A percentile compares a stretch with the other conserved stretches of the same genome.
Evolutionary conservation across 306 rosid species (phyloP).

Genomic region (Malus domestica): DNA sequence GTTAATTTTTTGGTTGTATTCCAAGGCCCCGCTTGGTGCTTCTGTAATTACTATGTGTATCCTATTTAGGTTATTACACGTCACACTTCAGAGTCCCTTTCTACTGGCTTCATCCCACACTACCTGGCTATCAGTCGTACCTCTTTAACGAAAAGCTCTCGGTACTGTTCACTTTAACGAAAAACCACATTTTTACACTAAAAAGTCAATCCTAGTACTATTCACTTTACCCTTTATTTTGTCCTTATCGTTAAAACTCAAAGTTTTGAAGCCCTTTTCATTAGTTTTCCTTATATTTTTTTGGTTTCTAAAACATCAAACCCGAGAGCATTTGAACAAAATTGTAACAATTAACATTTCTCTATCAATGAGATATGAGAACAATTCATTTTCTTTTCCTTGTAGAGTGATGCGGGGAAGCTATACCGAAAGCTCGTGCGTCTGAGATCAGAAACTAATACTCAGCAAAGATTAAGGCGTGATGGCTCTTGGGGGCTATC

Average conservation of each 20-base stretch:
- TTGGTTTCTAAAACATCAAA: not conserved
- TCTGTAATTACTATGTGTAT: not conserved
- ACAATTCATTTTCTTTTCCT: constrained; percentile 9
- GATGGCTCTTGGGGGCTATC: constrained; percentile 58
- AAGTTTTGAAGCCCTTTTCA: too few relatives aligned
- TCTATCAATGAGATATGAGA: not conserved
- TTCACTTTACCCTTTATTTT: too few relatives aligned
- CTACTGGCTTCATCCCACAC: not conserved
- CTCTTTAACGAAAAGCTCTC: too few relatives aligned
- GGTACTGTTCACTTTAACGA: too few relatives aligned
- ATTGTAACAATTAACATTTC: not conserved
- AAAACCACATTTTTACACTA: too few relatives aligned
- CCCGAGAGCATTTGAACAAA: not conserved
- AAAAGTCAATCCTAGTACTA: too few relatives aligned
- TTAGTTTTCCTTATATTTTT: not conserved
- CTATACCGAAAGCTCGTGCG: constrained; percentile 45
- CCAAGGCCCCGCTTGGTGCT: not conserved
- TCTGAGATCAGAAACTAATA: constrained; percentile 25
- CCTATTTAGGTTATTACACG: not conserved
- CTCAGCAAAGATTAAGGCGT: constrained; percentile 35
- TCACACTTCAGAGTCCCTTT: not conserved
- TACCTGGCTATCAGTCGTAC: not conserved
- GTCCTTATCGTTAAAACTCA: too few relatives aligned
- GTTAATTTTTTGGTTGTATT: not conserved
- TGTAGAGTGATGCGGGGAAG: constrained; percentile 61